phyloP scores from a whole-genome alignment of 2,329 filamentous ascomycete genomes.

The Microdochium nivale region DNA sequence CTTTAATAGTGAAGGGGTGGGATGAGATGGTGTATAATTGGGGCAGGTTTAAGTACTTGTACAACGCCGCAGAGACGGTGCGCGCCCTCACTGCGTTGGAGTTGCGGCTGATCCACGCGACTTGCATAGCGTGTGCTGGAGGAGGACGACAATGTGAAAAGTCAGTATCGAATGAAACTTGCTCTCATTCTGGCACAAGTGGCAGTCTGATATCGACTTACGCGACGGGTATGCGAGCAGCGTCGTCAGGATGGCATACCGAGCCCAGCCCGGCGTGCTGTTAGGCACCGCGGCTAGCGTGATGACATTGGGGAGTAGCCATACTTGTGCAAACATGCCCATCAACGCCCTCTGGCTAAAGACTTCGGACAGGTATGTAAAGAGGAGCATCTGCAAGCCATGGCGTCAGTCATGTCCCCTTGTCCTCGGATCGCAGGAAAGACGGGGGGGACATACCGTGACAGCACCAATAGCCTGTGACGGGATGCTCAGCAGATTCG shows the following conservation, averaged over 20 bases:
- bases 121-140: constrained; percentile 26
- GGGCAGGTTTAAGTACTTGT: too few relatives aligned
- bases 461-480: constrained; percentile 16
- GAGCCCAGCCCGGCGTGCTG: constrained; percentile 17
- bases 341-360: constrained; percentile 19
- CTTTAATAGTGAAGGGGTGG: too few relatives aligned
- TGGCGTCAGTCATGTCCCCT: background rate
- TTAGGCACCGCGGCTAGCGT: constrained; percentile 20
- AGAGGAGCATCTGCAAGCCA: constrained; percentile 7
- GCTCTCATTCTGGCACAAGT: too few relatives aligned
- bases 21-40: too few relatives aligned
- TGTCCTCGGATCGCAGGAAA: too few relatives aligned
- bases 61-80: constrained; percentile 27
- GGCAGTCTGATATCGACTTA: background rate
- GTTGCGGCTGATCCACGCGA: constrained; percentile 27
- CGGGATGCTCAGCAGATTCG: constrained; percentile 41
- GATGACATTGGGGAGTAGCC: constrained; percentile 23
- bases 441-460: constrained; percentile 5
- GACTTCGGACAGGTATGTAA: constrained; percentile 22
- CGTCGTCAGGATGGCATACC: constrained; percentile 20
- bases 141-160: fast-evolving
- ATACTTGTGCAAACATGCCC: constrained; percentile 21
- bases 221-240: constrained; percentile 23
- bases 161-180: too few relatives aligned
- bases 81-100: constrained; percentile 27